Evolutionary conservation across 306 rosid genomes (phyloP).

Genomic region (Malus domestica): DNA sequence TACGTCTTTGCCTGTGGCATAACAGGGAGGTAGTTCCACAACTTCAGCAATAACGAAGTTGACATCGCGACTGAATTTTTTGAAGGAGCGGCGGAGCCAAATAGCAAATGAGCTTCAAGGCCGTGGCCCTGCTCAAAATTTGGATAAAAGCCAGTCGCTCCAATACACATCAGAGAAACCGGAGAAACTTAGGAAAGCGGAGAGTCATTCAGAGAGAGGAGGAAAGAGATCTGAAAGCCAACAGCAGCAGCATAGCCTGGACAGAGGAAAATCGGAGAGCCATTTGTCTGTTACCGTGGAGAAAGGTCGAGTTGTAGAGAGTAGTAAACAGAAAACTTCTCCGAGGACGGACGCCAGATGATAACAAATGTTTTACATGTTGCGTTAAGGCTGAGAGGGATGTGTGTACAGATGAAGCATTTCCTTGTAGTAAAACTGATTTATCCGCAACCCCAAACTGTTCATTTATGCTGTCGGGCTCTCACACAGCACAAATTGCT

Average conservation of each 20-base stretch:
- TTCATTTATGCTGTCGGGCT: conserved; percentile 19
- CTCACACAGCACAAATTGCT: conserved; percentile 21
- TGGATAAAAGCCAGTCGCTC: conserved; percentile 34
- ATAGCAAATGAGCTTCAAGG: conserved; percentile 50
- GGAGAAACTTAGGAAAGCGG: conserved; percentile 46
- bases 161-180: conserved; percentile 32
- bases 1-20: conserved; percentile 24
- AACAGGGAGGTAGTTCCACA: conserved; percentile 43
- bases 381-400: conserved; percentile 11
- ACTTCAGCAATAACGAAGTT: conserved; percentile 66
- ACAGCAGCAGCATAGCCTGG: conserved; percentile 25
- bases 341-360: conserved; percentile 26
- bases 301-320: conserved; percentile 33
- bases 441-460: conserved; percentile 19
- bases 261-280: conserved; percentile 60
- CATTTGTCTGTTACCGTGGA: conserved; percentile 31
- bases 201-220: conserved; percentile 44
- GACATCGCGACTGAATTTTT: conserved; percentile 67
- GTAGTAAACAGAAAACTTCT: conserved; percentile 13
- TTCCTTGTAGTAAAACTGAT: conserved; percentile 15
- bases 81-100: conserved; percentile 73
- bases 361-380: conserved; percentile 8
- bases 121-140: conserved; percentile 25
- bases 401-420: conserved; percentile 25
- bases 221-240: conserved; percentile 31